These are phyloP conservation scores for Termitomyces sp. DNA, from an alignment of 768 basidiomycete genomes.

Conservation along the genomic window DNA sequence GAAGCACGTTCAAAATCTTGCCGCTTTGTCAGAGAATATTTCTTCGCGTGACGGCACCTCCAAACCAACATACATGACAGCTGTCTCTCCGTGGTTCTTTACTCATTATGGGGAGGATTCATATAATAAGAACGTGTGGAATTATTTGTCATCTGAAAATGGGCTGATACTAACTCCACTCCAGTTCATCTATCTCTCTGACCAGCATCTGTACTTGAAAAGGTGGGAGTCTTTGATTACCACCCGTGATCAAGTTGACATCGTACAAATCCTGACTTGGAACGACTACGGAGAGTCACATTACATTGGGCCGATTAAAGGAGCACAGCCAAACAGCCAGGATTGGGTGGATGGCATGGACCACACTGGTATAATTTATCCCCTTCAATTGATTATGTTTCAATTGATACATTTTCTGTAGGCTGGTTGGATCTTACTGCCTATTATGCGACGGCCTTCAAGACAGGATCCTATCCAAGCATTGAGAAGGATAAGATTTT, in stretches of 20 bases:
- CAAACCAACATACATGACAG: constrained; percentile 37
- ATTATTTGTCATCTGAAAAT: neutral
- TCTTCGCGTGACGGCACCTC: constrained; percentile 20
- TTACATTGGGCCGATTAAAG: constrained; percentile 75
- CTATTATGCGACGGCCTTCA: constrained; percentile 68
- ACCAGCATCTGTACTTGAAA: constrained; percentile 59
- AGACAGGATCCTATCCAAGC: constrained; percentile 56
- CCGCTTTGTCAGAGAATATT: constrained; percentile 19
- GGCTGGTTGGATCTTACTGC: constrained; percentile 61
- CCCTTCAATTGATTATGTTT: constrained; percentile 7
- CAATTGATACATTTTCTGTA: constrained; percentile 16
- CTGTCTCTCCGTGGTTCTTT: constrained; percentile 76
- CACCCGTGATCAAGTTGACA: constrained; percentile 50
- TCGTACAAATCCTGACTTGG: constrained; percentile 60
- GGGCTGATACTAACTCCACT: neutral
- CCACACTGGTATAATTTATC: constrained; percentile 32
- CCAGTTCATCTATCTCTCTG: constrained; percentile 60
- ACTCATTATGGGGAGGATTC: constrained; percentile 65
- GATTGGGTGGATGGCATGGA: constrained; percentile 67
- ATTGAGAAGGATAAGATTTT: constrained; percentile 57
- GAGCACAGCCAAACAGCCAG: constrained; percentile 65
- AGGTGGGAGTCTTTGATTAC: constrained; percentile 65
- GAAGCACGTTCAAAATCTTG: constrained; percentile 43
- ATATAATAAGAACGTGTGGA: constrained; percentile 67
- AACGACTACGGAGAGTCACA: constrained; percentile 78